Conservation (phyloP, 2,329 filamentous ascomycete species). For the Scedosporium apiospermum region DNA sequence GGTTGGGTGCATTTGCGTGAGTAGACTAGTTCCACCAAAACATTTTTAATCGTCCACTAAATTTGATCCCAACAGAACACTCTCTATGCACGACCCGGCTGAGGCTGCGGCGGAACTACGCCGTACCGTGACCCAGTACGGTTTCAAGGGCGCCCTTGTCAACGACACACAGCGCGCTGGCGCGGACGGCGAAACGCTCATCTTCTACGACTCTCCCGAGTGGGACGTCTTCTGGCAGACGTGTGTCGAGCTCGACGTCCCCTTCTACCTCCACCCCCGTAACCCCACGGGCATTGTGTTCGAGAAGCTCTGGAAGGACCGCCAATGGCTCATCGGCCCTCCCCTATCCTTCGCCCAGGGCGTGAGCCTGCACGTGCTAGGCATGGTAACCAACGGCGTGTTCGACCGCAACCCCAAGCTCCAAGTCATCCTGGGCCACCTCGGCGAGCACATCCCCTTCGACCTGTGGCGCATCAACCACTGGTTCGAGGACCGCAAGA, state of each 20-base stretch:
- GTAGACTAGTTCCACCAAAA: background rate
- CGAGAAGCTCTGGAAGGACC: slow-evolving; percentile 48
- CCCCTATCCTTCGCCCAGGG: slow-evolving; percentile 49
- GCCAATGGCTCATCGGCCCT: slow-evolving; percentile 51
- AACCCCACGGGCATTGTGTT: slow-evolving; percentile 46
- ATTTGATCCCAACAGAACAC: slow-evolving; percentile 17
- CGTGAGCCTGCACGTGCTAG: slow-evolving; percentile 47
- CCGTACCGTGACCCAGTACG: slow-evolving; percentile 44
- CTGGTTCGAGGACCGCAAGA: slow-evolving; percentile 48
- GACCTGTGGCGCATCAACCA: slow-evolving; percentile 41
- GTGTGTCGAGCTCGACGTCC: slow-evolving; percentile 49
- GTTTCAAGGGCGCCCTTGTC: slow-evolving; percentile 54
- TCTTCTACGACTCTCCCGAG: slow-evolving; percentile 54
- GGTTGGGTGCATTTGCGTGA: slow-evolving; percentile 35
- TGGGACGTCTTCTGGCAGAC: slow-evolving; percentile 55
- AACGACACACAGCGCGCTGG: slow-evolving; percentile 54
- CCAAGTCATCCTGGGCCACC: slow-evolving; percentile 36
- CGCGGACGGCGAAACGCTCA: slow-evolving; percentile 46
- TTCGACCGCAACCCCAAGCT: slow-evolving; percentile 37
- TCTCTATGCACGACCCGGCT: slow-evolving; percentile 43
- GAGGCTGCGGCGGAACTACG: slow-evolving; percentile 40
- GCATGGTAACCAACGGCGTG: slow-evolving; percentile 39
- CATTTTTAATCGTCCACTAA: too few relatives aligned
- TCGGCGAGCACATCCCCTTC: slow-evolving; percentile 39
- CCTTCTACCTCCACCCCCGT: slow-evolving; percentile 54